Percentiles rank a stretch among this genome's conserved stretches.
phyloP scores from a whole-genome alignment of 2,329 filamentous ascomycete species.

The Aspergillus eucalypticola region DNA sequence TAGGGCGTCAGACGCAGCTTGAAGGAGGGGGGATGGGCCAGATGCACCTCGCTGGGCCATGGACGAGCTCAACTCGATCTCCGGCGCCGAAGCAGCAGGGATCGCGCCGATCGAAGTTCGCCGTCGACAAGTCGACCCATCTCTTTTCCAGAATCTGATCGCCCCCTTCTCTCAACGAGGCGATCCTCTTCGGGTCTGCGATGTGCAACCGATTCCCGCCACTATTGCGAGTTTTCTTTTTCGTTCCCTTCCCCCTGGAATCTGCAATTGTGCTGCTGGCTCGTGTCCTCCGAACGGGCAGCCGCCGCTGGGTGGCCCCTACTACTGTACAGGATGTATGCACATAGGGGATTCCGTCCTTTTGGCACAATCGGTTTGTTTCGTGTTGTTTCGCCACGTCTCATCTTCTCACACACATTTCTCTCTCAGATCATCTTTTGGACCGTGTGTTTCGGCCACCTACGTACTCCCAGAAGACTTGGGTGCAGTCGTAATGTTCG shows the following conservation, averaged over 20 bases:
- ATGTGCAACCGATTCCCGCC: slow-evolving; percentile 1
- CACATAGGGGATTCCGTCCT: not conserved
- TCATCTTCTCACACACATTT: not conserved
- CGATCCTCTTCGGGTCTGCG: slow-evolving; percentile 6
- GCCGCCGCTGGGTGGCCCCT: not conserved
- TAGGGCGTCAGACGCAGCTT: slow-evolving; percentile 14
- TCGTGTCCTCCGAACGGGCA: slow-evolving; percentile 5
- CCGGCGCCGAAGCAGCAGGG: slow-evolving; percentile 9
- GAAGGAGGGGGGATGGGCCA: slow-evolving; percentile 1
- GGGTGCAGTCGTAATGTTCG: not conserved
- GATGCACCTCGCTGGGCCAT: slow-evolving; percentile 6
- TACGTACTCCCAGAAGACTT: not conserved
- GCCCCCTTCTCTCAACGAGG: slow-evolving; percentile 21
- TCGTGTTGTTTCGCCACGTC: not conserved
- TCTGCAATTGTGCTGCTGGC: slow-evolving; percentile 3
- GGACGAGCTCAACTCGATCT: slow-evolving; percentile 8
- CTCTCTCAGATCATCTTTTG: not conserved
- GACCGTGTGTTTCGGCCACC: slow-evolving; percentile 2
- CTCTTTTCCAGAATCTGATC: slow-evolving; percentile 27
- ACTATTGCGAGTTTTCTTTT: not conserved
- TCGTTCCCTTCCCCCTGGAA: slow-evolving; percentile 9
- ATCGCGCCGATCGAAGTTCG: slow-evolving; percentile 19
- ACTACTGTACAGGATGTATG: not conserved
- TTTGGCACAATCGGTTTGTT: slow-evolving; percentile 4
- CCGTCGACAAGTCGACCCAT: slow-evolving; percentile 17